phyloP scores from a whole-genome alignment of 331 rosid species.

The Malus hybrid region DNA sequence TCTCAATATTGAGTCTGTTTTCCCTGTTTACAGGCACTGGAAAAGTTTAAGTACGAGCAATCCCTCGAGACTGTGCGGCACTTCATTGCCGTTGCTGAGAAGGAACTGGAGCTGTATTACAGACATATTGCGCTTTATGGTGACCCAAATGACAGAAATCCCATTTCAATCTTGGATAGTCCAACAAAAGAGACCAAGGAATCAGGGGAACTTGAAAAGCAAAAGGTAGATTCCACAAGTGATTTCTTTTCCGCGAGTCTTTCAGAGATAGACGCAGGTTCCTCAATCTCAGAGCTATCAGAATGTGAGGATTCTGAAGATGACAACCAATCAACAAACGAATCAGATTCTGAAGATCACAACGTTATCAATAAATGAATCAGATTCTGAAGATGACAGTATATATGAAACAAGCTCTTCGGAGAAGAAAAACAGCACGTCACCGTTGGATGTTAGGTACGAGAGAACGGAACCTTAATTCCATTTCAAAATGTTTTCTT shows the following conservation, averaged over 20 bases:
- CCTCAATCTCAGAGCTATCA: constrained; percentile 30
- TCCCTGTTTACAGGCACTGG: constrained; percentile 60
- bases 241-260: constrained; percentile 24
- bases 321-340: constrained; percentile 17
- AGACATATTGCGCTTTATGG: constrained; percentile 82
- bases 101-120: constrained; percentile 76
- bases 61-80: constrained; percentile 76
- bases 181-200: constrained; percentile 24
- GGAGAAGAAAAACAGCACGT: not conserved
- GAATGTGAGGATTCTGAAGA: constrained; percentile 27
- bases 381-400: too few species aligned
- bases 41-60: constrained; percentile 86
- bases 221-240: constrained; percentile 14
- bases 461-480: not conserved
- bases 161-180: constrained; percentile 37
- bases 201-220: constrained; percentile 23
- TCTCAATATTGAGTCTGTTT: not conserved
- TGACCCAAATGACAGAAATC: constrained; percentile 57
- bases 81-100: constrained; percentile 73
- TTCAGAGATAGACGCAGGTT: constrained; percentile 33
- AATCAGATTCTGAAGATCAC: constrained; percentile 61
- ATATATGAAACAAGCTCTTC: constrained; percentile 20
- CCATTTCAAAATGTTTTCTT: not conserved
- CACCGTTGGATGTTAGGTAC: not conserved
- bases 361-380: not conserved